A percentile compares a stretch with the other conserved stretches of the same genome.
These are phyloP conservation scores for Aspergillus fumigatus DNA, from an alignment of 2,329 filamentous ascomycete species.

Conservation along the genomic window DNA sequence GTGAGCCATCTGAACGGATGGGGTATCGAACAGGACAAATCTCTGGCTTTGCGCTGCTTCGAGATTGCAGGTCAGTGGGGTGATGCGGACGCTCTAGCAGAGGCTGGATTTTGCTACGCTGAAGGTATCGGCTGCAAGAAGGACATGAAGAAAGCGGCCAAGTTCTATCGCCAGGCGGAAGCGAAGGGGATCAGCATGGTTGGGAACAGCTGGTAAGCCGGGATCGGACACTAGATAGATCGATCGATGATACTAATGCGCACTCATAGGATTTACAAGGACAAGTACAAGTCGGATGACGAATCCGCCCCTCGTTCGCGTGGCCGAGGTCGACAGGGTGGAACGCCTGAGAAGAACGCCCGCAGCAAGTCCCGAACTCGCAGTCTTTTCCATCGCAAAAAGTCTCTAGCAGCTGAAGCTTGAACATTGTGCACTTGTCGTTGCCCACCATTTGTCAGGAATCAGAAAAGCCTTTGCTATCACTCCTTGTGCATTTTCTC, in stretches of 20 bases:
- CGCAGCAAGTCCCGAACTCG: slow-evolving; percentile 73
- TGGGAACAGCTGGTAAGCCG: slow-evolving; percentile 83
- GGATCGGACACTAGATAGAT: not conserved
- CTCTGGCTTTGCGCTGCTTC: slow-evolving; percentile 83
- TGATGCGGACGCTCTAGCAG: slow-evolving; percentile 86
- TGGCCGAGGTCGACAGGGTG: slow-evolving; percentile 27
- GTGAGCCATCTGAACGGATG: slow-evolving; percentile 98
- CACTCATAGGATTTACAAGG: slow-evolving; percentile 81
- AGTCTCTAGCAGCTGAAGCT: slow-evolving; percentile 31
- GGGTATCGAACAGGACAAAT: slow-evolving; percentile 91
- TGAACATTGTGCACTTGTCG: slow-evolving; percentile 5
- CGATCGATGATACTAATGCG: slow-evolving; percentile 8
- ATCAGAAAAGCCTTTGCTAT: slow-evolving; percentile 9
- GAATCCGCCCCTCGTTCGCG: slow-evolving; percentile 34
- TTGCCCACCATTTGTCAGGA: slow-evolving; percentile 17
- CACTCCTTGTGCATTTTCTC: slow-evolving; percentile 13
- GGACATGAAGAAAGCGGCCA: slow-evolving; percentile 88
- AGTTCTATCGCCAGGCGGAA: slow-evolving; percentile 85
- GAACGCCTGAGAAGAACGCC: slow-evolving; percentile 57
- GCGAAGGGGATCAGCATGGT: slow-evolving; percentile 95
- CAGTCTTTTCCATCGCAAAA: slow-evolving; percentile 65
- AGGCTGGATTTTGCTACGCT: slow-evolving; percentile 94
- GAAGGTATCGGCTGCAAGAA: slow-evolving; percentile 93
- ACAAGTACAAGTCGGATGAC: slow-evolving; percentile 78
- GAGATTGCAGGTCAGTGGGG: slow-evolving; percentile 96